A percentile compares a stretch with the other conserved stretches of the same genome.
phyloP scores from a whole-genome alignment of 352 stramenopile genomes.

The Phytopythium chamaehyphon region DNA sequence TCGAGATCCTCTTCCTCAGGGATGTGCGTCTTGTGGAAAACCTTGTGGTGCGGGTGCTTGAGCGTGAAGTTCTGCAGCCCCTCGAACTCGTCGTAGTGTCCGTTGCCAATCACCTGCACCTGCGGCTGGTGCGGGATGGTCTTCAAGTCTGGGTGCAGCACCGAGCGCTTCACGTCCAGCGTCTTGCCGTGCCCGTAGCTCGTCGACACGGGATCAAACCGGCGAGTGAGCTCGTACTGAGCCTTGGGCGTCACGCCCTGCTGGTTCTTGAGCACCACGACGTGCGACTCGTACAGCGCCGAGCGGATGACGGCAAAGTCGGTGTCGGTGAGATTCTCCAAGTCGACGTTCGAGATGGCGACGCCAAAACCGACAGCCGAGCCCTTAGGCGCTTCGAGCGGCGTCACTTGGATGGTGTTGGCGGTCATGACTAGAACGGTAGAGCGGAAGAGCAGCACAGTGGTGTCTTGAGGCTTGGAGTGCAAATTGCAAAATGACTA shows the following conservation, averaged over 20 bases:
- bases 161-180: conserved; percentile 20
- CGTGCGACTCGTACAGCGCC: conserved; percentile 21
- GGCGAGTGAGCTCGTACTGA: conserved; percentile 23
- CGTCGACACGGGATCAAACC: conserved; percentile 19
- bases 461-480: too few relatives aligned
- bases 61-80: conserved; percentile 26
- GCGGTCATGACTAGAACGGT: conserved; percentile 7
- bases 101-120: conserved; percentile 26
- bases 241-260: conserved; percentile 14
- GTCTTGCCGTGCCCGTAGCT: conserved; percentile 28
- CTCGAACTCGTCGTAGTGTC: conserved; percentile 29
- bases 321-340: conserved; percentile 17
- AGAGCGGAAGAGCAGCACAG: too few relatives aligned
- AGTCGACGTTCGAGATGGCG: conserved; percentile 17
- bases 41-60: conserved; percentile 25
- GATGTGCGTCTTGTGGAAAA: conserved; percentile 24
- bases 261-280: conserved; percentile 28
- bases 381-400: conserved; percentile 10
- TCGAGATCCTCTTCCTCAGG: conserved; percentile 20
- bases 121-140: conserved; percentile 25
- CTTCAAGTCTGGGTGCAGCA: conserved; percentile 26
- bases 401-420: conserved; percentile 13
- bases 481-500: too few relatives aligned
- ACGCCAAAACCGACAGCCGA: conserved; percentile 20
- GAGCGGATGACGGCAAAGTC: conserved; percentile 22